A percentile compares a stretch with the other conserved stretches of the same genome.
Conservation (phyloP, 1,284 basidiomycete genomes). For the Trichosporon coremiiforme region DNA sequence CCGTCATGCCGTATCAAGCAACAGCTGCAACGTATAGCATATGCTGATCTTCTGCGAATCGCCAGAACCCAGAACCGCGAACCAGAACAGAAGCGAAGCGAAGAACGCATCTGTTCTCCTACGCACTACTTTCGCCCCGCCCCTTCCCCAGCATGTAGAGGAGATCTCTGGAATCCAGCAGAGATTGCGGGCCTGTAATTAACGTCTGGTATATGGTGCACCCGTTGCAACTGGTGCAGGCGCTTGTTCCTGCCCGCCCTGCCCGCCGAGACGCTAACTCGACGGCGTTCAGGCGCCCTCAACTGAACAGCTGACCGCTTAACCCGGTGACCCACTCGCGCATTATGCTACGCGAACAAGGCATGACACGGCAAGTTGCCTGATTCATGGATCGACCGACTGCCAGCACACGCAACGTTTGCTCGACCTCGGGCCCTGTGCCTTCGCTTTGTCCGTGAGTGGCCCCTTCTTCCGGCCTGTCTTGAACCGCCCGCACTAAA, state of each 20-base stretch:
- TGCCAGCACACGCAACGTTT: background rate
- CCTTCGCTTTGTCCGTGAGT: background rate
- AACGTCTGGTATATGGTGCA: background rate
- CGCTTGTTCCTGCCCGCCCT: background rate
- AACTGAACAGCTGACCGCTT: background rate
- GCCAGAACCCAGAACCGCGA: slow-evolving; percentile 11
- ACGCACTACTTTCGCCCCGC: background rate
- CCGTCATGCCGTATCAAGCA: background rate
- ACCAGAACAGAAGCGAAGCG: slow-evolving; percentile 9
- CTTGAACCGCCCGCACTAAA: slow-evolving; percentile 8
- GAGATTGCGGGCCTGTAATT: background rate
- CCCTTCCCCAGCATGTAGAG: too few relatives aligned
- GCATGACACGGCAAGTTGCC: background rate
- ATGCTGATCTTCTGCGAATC: background rate
- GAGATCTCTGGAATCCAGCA: background rate
- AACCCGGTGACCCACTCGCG: background rate
- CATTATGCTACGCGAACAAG: background rate
- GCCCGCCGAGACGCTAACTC: background rate
- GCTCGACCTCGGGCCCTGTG: background rate
- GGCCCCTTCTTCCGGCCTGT: background rate
- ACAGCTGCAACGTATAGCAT: background rate
- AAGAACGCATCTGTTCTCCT: background rate
- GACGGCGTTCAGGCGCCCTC: background rate
- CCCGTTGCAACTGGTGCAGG: background rate
- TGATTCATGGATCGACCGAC: background rate